Evolutionary conservation across 1,284 basidiomycete species (phyloP), one percentile per base, ranked within the genome.

Genomic region (Tylopilus orsonianus): DNA sequence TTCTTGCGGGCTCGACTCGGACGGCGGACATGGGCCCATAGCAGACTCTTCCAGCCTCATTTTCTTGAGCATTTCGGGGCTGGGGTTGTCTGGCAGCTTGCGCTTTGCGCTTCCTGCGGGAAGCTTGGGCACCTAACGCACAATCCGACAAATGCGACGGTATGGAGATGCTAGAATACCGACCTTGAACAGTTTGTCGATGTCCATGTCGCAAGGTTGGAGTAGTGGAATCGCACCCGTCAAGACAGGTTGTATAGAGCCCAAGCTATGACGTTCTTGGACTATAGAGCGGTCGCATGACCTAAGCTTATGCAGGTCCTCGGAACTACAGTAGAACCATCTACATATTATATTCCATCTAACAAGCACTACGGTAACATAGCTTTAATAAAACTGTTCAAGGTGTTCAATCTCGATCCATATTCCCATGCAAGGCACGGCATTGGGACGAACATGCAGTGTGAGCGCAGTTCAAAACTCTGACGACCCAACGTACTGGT

Each of bases 101-200:
- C 91, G 75, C 69, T 94, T 94, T 55, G 77, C 78, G 18, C 80
- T 74, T 2, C 80, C 74, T 3, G 68, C 62, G 5, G 87, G 79
- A 41, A 88, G 71, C 66, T 85, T 89, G 23, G 88, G 85, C 12
- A 84, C 78, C 88, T 91, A 46, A 44, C 16, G 12, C 41, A 14
- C 13, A 18, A 32, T 30, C 44, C 40, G 50, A 23, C 41, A 22
- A 50, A 18, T 41, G 33, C 33, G 22, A 43, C 23, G 16, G 52
- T 14, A 22, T 23, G 29, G 30, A 54, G 27, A 41, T 41, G 18
- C 10, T 38, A 18, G 16, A 23, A 39, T 29, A 58, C 66, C 47
- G 54, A 85, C 88, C 75, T 93, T 93, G 78, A 90, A 87, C 44
- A 95, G 65, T 54, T 83, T 80, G 71, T 90, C 86, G 53, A 90